A percentile compares a stretch with the other conserved stretches of the same genome.
Evolutionary conservation across 1,284 basidiomycete species (phyloP).

Genomic region (Trametes sp.): DNA sequence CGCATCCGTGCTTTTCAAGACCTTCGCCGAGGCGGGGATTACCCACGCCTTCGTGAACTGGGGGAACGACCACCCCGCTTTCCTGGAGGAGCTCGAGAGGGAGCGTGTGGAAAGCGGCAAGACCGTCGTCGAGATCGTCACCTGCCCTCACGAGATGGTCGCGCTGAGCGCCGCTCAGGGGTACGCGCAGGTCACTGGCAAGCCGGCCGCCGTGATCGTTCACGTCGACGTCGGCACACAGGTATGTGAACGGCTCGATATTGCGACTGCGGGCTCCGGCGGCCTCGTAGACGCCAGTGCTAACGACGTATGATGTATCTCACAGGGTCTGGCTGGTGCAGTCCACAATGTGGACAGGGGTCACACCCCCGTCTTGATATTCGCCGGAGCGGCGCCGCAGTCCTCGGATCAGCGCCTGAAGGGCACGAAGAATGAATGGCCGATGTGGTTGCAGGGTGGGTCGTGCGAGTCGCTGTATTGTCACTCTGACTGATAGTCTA

Average conservation of each 20-base stretch:
- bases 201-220: constrained; percentile 73
- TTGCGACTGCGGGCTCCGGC: too few species aligned
- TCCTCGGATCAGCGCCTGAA: constrained; percentile 60
- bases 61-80: constrained; percentile 76
- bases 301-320: neutral
- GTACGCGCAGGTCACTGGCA: constrained; percentile 69
- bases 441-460: constrained; percentile 73
- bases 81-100: constrained; percentile 71
- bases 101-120: constrained; percentile 53
- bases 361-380: constrained; percentile 71
- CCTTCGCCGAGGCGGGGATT: constrained; percentile 65
- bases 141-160: constrained; percentile 80
- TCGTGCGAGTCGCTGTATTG: neutral
- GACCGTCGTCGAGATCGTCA: constrained; percentile 59
- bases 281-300: neutral
- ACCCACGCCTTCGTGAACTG: constrained; percentile 79
- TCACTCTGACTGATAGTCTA: neutral
- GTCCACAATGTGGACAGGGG: constrained; percentile 74
- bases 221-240: constrained; percentile 80
- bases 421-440: constrained; percentile 76
- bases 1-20: constrained; percentile 64
- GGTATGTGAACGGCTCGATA: constrained; percentile 43
- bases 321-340: constrained; percentile 57
- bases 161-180: constrained; percentile 76
- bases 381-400: constrained; percentile 72